Evolutionary conservation across 2,329 filamentous ascomycete genomes (phyloP).

Genomic region (Aplosporella prunicola): DNA sequence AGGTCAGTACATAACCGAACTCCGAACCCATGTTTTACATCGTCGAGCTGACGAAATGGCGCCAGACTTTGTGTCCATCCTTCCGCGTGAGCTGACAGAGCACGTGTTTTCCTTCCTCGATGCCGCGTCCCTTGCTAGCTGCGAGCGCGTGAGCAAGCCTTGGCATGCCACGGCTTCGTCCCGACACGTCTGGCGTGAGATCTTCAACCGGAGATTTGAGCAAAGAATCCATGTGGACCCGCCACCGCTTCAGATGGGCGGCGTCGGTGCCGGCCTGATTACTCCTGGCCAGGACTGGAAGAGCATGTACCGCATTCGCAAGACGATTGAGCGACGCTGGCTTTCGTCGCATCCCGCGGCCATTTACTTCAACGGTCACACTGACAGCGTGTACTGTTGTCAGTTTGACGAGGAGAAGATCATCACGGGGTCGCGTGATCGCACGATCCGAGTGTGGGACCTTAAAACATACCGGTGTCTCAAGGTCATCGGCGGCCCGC

Average conservation of each 20-base stretch:
- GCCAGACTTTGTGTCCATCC: constrained; percentile 43
- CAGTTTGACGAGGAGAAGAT: constrained; percentile 98
- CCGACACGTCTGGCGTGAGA: constrained; percentile 51
- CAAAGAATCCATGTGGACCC: constrained; percentile 36
- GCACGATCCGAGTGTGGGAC: constrained; percentile 94
- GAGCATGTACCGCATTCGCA: constrained; percentile 68
- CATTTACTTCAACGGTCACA: constrained; percentile 85
- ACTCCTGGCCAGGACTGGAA: constrained; percentile 63
- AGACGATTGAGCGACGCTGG: constrained; percentile 72
- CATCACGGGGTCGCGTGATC: constrained; percentile 90
- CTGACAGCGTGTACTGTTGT: constrained; percentile 93
- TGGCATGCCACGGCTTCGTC: constrained; percentile 50
- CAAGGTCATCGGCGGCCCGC: constrained; percentile 73
- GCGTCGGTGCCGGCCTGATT: constrained; percentile 44
- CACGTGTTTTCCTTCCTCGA: constrained; percentile 53
- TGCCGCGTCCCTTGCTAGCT: constrained; percentile 44
- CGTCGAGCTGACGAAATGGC: too few relatives aligned
- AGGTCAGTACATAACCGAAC: constrained; percentile 4
- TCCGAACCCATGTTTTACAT: background rate
- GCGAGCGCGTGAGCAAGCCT: constrained; percentile 46
- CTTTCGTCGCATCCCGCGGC: constrained; percentile 65
- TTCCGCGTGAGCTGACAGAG: constrained; percentile 51
- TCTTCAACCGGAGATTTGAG: constrained; percentile 50
- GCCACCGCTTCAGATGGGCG: constrained; percentile 38
- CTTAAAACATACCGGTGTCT: constrained; percentile 78